Base-by-base conservation (phyloP, 106 monocot species). In the Hemerocallis citrina region DNA sequence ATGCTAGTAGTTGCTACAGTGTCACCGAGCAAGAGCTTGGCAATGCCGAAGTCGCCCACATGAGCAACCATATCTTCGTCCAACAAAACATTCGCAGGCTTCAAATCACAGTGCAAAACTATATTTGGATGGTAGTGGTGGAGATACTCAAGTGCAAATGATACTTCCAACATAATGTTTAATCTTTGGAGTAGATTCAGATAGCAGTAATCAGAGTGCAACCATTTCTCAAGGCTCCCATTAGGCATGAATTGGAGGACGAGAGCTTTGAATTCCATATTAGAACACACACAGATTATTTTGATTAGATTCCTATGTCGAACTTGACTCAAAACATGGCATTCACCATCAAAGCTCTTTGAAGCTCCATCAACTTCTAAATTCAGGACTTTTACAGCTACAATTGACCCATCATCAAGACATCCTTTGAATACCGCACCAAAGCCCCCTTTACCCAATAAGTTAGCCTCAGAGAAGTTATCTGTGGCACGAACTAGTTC, bases 51-150 rank as follows among this genome's bases (percentile, higher is more conserved):
- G 52, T 52, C 52, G 21, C 52, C 25, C 6, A 23, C 52, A 23
- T 52, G 52, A 25, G 52, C 52, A 1, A 27, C 24, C 52, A 52
- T 13, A 4, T 52, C 24, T 23, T 52, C 52, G 13, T 52, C 52
- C 7, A 52, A 23, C 52, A 52, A 52, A 2, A 52, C 17, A 14
- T 52, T 52, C 2, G 23, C 8, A 6, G 52, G 52, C 21, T 67
- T 67, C 39, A 71, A 16, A 43, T 72, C 72, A 29, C 63, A 64
- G 31, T 72, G 72, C 45, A 72, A 7, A 4, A 72, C 72, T 36
- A 47, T 30, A n/a, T 63, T 43, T 7, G 22, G 14, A 52, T 52
- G 52, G 24, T 52, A 17, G 7, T 52, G 21, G 21, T 72, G 72
- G 8, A 72, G 72, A 24, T 72, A 36, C 29, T 72, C 72, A 22